Base-by-base conservation (phyloP, 1,284 basidiomycete genomes). In the Sporisorium iseilematis-ciliati region DNA sequence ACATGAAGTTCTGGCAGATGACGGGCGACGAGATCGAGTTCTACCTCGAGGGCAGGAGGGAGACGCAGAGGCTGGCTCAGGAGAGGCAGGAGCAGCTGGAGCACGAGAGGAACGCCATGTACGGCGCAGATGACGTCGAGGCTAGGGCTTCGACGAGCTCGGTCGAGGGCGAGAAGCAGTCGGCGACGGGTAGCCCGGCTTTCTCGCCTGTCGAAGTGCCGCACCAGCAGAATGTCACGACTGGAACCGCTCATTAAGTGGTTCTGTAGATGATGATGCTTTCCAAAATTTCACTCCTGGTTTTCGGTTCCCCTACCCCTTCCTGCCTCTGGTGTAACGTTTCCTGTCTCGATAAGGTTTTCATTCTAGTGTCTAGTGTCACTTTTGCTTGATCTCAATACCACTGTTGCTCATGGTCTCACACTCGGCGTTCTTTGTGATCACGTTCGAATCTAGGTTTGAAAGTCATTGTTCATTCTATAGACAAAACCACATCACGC, bases 1-100 rank as follows among this genome's bases (percentile, higher is more conserved):
- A 82, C 65, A 61, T 50, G 59, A 73, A 70, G 60, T 84, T 84
- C 73, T 84, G 82, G 82, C 58, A 71, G 70, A 72, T 82, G 75
- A 78, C 82, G 20, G 72, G 75, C 21, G 79, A 72, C 25, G 82
- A 84, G 72, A 79, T 83, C 51, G 76, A 75, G 51, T 76, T 79
- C 59, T 77, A 79, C 51, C 69, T 82, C 26, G 79, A 83, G 59
- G 82, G 82, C 14, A 70, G 82, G 33, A 65, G 76, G 25, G 66
- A 78, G 59, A 81, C 81, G 2, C 69, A 80, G 57, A 53, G 65
- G 31, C 21, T 76, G 20, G 67, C 66, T 10, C 67, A 71, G 51
- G 64, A 66, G 52, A 64, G 79, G 23, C 79, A 72, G 45, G 63
- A 75, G 20, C 75, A 78, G 64, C 29, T 75, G 14, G 70, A 65